Evolutionary conservation across 805 yeast genomes (phyloP).

Genomic region (Yarrowia porcina): DNA sequence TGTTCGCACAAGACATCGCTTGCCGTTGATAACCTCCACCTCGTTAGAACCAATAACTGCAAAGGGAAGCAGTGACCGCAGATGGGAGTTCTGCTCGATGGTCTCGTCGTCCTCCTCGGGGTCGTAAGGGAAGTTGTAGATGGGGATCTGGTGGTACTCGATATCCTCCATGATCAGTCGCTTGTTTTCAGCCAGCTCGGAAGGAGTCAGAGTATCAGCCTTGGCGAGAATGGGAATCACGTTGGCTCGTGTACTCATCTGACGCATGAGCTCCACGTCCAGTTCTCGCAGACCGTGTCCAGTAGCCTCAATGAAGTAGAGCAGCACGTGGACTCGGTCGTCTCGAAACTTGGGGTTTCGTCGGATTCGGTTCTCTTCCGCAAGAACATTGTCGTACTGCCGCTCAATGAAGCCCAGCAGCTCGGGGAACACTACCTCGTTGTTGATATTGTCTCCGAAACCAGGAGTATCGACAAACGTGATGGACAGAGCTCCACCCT

Average conservation of each 20-base stretch:
- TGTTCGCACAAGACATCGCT: conserved; percentile 41
- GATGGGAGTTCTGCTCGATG: conserved; percentile 37
- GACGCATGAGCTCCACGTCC: conserved; percentile 69
- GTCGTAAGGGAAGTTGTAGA: conserved; percentile 72
- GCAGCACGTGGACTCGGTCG: conserved; percentile 70
- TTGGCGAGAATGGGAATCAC: conserved; percentile 79
- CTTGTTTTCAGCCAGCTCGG: conserved; percentile 58
- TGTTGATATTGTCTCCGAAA: conserved; percentile 72
- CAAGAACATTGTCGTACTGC: conserved; percentile 68
- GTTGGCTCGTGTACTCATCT: conserved; percentile 69
- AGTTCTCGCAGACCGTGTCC: conserved; percentile 58
- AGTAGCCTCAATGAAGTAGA: conserved; percentile 70
- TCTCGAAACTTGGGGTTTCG: conserved; percentile 71
- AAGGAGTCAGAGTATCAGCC: conserved; percentile 70
- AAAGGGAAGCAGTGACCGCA: conserved; percentile 55
- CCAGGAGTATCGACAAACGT: conserved; percentile 72
- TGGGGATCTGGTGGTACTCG: conserved; percentile 53
- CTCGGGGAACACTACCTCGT: conserved; percentile 48
- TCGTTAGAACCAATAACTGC: conserved; percentile 46
- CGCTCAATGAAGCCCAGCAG: conserved; percentile 61
- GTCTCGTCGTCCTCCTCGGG: conserved; percentile 48
- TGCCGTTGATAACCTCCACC: not conserved
- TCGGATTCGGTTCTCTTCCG: conserved; percentile 70
- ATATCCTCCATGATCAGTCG: conserved; percentile 55
- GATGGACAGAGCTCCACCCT: conserved; percentile 47